Evolutionary conservation across 192 early-diverging fungal species (phyloP).

Genomic region (Rhizoclosmatium globosum): DNA sequence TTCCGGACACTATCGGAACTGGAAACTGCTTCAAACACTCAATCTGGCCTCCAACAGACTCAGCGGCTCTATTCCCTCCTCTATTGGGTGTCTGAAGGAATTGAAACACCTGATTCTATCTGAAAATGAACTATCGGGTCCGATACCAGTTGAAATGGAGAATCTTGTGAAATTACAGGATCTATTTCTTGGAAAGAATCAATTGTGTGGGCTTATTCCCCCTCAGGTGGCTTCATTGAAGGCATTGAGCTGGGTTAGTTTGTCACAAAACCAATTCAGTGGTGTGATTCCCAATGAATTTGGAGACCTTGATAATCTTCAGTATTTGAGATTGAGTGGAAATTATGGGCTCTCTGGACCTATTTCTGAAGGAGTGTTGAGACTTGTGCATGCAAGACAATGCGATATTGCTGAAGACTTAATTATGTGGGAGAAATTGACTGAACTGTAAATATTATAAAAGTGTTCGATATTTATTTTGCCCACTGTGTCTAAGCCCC

Average conservation of each 20-base stretch:
- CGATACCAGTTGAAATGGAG: not conserved
- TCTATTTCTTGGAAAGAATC: conserved; percentile 1
- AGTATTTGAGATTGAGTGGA: not conserved
- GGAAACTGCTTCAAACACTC: not conserved
- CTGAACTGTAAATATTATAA: too few relatives aligned
- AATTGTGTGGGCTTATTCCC: not conserved
- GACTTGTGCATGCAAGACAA: too few relatives aligned
- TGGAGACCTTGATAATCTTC: not conserved
- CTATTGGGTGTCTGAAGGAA: not conserved
- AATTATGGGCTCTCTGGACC: not conserved
- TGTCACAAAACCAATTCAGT: not conserved
- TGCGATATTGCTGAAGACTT: too few relatives aligned
- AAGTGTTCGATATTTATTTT: too few relatives aligned
- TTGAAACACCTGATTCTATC: conserved; percentile 3
- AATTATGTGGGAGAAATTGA: too few relatives aligned
- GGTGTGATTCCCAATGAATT: not conserved
- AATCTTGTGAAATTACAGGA: not conserved
- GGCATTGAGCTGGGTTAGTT: not conserved
- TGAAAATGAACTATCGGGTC: not conserved
- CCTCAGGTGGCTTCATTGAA: not conserved
- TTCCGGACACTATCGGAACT: not conserved
- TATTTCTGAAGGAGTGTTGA: not conserved
- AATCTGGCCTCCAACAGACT: not conserved
- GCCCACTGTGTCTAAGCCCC: too few relatives aligned
- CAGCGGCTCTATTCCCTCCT: not conserved